Conservation (phyloP, 2,329 filamentous ascomycete species). For the Phialophora chinensis region DNA sequence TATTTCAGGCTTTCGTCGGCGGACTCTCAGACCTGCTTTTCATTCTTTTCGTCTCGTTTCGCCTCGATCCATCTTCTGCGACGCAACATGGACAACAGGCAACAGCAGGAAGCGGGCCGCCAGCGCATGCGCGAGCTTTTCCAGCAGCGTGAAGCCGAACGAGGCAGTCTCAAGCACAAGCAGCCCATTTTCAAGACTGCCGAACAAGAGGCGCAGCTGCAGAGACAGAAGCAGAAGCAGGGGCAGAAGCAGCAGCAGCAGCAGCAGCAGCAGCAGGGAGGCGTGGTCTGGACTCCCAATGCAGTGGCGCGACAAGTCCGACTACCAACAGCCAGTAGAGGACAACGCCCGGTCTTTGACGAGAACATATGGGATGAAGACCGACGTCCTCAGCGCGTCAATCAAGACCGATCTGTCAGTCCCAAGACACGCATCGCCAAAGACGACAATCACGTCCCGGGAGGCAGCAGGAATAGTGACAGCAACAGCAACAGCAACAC, state of each 20-base stretch:
- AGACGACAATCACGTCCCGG: not conserved
- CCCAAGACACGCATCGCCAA: not conserved
- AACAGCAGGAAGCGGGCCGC: not conserved
- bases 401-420: conserved; percentile 7
- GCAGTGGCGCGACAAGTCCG: not conserved
- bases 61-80: not conserved
- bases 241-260: not conserved
- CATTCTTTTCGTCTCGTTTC: not conserved
- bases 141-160: conserved; percentile 6
- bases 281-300: conserved; percentile 1
- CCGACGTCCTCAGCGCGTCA: not conserved
- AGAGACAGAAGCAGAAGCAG: not conserved
- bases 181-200: conserved; percentile 7
- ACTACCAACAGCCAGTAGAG: conserved; percentile 7
- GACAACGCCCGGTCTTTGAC: conserved; percentile 5
- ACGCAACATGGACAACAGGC: not conserved
- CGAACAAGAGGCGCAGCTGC: not conserved
- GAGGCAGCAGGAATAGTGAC: not conserved
- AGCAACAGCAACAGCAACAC: no score
- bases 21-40: not conserved
- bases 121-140: conserved; percentile 8
- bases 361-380: conserved; percentile 13
- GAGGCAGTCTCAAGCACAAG: conserved; percentile 9
- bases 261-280: not conserved
- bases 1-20: not conserved